Percentiles rank a stretch among this genome's conserved stretches.
These are phyloP conservation scores for Allantophomopsis lycopodina DNA, from an alignment of 2,329 filamentous ascomycete species.

Conservation along the genomic window DNA sequence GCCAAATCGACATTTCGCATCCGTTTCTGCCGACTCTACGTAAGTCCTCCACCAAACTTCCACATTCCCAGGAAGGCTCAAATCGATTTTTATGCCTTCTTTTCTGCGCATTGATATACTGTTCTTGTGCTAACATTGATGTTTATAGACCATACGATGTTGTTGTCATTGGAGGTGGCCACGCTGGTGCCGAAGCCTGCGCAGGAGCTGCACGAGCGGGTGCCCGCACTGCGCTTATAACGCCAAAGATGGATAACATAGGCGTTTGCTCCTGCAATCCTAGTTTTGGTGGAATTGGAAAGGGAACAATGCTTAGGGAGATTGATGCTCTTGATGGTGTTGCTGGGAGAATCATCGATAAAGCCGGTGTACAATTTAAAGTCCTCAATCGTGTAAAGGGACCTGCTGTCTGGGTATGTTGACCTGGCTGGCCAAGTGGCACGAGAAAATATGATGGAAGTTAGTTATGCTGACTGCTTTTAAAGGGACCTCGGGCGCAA, in stretches of 20 bases:
- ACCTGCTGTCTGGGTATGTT: constrained; percentile 71
- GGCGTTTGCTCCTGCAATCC: constrained; percentile 96
- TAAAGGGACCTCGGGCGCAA: constrained; percentile 73
- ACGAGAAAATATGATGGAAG: background rate
- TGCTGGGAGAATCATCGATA: constrained; percentile 79
- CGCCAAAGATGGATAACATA: constrained; percentile 76
- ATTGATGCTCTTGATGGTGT: constrained; percentile 90
- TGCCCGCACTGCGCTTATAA: constrained; percentile 79
- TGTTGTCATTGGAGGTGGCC: constrained; percentile 87
- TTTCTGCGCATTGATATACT: no score
- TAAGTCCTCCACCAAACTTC: no score
- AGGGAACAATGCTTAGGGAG: constrained; percentile 90
- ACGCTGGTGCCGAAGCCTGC: constrained; percentile 89
- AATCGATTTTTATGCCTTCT: no score
- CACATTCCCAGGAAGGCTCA: no score
- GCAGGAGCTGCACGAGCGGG: constrained; percentile 81
- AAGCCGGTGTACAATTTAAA: constrained; percentile 87
- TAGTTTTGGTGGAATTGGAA: constrained; percentile 95
- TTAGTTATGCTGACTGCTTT: background rate
- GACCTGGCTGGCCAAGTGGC: no score
- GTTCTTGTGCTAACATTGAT: background rate
- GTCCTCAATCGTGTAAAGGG: constrained; percentile 82
- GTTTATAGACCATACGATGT: constrained; percentile 54
- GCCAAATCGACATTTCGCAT: no score
- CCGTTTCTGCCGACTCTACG: no score